phyloP scores from a whole-genome alignment of 371 early-diverging fungal species.

The Mortierella sp. region DNA sequence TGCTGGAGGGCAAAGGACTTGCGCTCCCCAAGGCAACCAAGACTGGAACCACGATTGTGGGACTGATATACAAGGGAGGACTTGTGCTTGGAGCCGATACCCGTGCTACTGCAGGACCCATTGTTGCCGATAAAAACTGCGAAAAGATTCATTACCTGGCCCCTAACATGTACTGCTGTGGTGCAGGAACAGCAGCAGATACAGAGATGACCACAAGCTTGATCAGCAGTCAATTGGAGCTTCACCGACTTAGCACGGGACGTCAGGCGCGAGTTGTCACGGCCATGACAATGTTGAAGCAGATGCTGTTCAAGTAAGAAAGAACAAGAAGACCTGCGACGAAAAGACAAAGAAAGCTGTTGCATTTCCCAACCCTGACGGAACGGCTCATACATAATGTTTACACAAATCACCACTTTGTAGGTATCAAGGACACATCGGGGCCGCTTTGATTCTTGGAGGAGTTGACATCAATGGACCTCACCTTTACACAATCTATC shows the following conservation, averaged over 20 bases:
- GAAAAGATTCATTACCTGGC: constrained; percentile 99
- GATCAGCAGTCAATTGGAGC: constrained; percentile 93
- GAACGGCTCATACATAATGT: too few species aligned
- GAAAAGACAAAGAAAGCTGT: background rate
- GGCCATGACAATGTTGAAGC: constrained; percentile 96
- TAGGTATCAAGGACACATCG: constrained; percentile 97
- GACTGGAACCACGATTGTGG: constrained; percentile 99
- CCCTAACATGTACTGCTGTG: constrained; percentile 99
- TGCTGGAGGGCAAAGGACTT: constrained; percentile 81
- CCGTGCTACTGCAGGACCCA: constrained; percentile 97
- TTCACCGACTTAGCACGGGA: constrained; percentile 92
- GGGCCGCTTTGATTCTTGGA: constrained; percentile 97
- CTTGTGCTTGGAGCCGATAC: constrained; percentile 99
- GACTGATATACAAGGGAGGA: constrained; percentile 96
- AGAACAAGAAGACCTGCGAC: background rate
- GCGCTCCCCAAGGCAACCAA: constrained; percentile 90
- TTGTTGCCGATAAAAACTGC: constrained; percentile 99
- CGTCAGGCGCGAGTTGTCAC: constrained; percentile 91
- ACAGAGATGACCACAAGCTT: constrained; percentile 96
- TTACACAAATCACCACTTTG: background rate
- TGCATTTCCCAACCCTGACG: background rate
- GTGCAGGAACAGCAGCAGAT: constrained; percentile 99
- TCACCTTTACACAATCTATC: constrained; percentile 94
- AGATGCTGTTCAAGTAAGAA: constrained; percentile 89
- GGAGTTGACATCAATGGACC: constrained; percentile 96